Evolutionary conservation across 2,329 filamentous ascomycete genomes (phyloP), one percentile per base, ranked within the genome.

Genomic region (Cercospora berteroae): DNA sequence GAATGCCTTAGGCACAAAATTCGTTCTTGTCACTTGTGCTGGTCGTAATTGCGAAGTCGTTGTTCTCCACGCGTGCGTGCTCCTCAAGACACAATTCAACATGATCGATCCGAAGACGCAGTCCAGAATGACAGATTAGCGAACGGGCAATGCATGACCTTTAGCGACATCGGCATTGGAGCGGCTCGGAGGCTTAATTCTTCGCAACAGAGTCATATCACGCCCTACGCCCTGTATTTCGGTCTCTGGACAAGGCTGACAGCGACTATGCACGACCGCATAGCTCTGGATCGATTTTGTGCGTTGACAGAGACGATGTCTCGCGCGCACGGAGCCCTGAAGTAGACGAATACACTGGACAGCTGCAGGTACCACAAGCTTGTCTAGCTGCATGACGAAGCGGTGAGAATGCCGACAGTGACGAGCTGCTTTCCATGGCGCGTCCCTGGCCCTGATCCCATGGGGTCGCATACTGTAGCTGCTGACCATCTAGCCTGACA

Each of bases 121-220:
- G 0, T 2, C 12, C 13, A 36, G 1, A 16, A 36, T 36, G 33
- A 16, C 33, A 36, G 33, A 6, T 36, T 16, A 36, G 33, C 33
- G 1, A 36, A 36, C 4, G 5, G 33, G 33, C 33, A 36, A 36
- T 16, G 33, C 48, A 52, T 52, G 48, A 16, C 48, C 20, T 27
- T 27, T 44, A 60, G 55, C 63, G 63, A 65, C 27, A 55, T 65
- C 64, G 64, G 64, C 58, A 62, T 33, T 50, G 57, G 29, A n/a
- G 20, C 59, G 29, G 59, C 59, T 61, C 29, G 48, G 57, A 31
- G 18, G 23, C 25, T 29, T 33, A 23, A 18, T 20, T 36, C 13
- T 16, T 36, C 33, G 6, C 33, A 36, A 16, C 33, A 36, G 33
- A 36, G 33, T 36, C 33, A 36, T 36, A 36, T 2, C 33, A 36